Conservation (phyloP, 2,329 filamentous ascomycete species). For the Colletotrichum simmondsii region DNA sequence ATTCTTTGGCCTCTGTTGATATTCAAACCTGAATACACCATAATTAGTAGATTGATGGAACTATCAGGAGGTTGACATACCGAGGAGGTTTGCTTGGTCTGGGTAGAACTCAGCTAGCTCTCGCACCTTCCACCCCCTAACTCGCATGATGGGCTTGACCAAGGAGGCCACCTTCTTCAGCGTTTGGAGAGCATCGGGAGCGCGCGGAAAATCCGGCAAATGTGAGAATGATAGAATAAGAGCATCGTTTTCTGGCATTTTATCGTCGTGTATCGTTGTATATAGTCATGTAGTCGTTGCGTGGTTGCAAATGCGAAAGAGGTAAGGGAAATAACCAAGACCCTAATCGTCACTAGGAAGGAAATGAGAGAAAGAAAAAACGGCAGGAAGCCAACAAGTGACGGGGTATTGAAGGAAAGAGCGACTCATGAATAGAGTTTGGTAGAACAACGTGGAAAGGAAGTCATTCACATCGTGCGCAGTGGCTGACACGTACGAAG, state of each 20-base stretch:
- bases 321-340: not conserved
- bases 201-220: conserved; percentile 56
- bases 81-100: conserved; percentile 76
- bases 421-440: not conserved
- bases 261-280: not conserved
- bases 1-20: conserved; percentile 82
- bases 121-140: conserved; percentile 81
- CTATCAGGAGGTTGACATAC: conserved; percentile 46
- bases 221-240: conserved; percentile 61
- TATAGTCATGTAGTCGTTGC: not conserved
- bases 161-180: conserved; percentile 86
- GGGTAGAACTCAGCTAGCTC: conserved; percentile 90
- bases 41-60: not conserved
- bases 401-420: not conserved
- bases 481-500: conserved; percentile 23
- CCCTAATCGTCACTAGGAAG: not conserved
- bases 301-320: not conserved
- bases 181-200: conserved; percentile 64
- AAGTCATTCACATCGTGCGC: conserved; percentile 17
- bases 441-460: not conserved
- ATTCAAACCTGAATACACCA: conserved; percentile 70
- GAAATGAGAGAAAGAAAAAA: not conserved
- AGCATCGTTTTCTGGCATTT: conserved; percentile 57
- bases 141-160: conserved; percentile 95
- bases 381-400: not conserved